phyloP scores from a whole-genome alignment of 2,329 filamentous ascomycete species.

The Fusarium subtropicale region DNA sequence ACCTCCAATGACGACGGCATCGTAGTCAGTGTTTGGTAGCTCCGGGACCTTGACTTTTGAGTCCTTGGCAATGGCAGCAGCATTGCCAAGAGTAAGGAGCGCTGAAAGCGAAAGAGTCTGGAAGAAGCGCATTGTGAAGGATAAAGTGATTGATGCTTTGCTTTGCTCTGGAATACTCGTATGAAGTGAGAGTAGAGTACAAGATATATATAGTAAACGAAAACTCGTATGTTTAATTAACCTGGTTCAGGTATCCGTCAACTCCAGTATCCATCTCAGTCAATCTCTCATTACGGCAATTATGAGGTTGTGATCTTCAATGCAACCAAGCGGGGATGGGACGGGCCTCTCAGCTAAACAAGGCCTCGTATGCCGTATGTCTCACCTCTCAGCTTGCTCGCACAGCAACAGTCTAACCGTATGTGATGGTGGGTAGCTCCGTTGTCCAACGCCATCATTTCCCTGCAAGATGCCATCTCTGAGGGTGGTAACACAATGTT shows the following conservation, averaged over 20 bases:
- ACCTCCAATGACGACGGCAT: constrained; percentile 68
- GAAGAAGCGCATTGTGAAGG: constrained; percentile 36
- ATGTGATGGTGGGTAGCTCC: background rate
- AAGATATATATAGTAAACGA: background rate
- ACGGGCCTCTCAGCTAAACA: background rate
- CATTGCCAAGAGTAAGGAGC: constrained; percentile 28
- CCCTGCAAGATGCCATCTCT: background rate
- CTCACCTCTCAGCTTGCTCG: constrained; percentile 2
- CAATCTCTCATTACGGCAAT: constrained; percentile 2
- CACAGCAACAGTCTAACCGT: background rate
- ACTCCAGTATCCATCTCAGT: background rate
- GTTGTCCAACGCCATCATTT: background rate
- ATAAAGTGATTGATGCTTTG: background rate
- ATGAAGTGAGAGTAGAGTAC: background rate
- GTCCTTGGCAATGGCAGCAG: constrained; percentile 28
- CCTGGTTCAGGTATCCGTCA: background rate
- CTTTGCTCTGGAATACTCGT: background rate
- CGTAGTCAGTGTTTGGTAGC: constrained; percentile 53
- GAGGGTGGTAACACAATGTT: background rate
- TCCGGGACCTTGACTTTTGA: constrained; percentile 4
- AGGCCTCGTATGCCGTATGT: background rate
- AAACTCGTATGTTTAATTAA: constrained; percentile 11
- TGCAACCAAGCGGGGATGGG: background rate
- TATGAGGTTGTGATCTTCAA: constrained; percentile 1
- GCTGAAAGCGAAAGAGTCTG: constrained; percentile 12